phyloP scores from a whole-genome alignment of 306 rosid species.

The Hippophae tibetana region DNA sequence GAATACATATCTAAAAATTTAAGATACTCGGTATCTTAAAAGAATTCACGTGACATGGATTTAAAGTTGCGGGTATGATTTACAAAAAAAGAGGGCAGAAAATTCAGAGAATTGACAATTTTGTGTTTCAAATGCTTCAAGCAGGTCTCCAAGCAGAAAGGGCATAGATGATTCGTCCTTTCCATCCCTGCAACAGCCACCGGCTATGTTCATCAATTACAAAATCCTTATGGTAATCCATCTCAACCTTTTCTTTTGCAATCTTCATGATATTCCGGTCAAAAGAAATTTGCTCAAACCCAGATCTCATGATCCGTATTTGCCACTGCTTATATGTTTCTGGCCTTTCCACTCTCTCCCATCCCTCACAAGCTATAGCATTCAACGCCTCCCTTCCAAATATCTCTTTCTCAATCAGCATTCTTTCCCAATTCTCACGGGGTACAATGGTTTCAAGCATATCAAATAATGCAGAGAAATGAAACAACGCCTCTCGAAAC shows the following conservation, averaged over 20 bases:
- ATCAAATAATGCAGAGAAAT: conserved; percentile 80
- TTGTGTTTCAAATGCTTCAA: conserved; percentile 5
- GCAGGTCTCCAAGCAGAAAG: conserved; percentile 79
- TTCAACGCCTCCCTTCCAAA: conserved; percentile 87
- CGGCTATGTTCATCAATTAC: conserved; percentile 70
- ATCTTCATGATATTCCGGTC: conserved; percentile 26
- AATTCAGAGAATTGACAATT: not conserved
- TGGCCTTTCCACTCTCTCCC: conserved; percentile 91
- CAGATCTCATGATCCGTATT: conserved; percentile 69
- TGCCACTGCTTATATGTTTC: conserved; percentile 97
- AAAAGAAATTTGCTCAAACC: conserved; percentile 51
- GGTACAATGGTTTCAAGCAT: conserved; percentile 92
- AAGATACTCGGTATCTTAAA: too few species aligned
- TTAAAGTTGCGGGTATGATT: too few species aligned
- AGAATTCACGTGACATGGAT: too few species aligned
- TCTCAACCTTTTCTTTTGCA: conserved; percentile 44
- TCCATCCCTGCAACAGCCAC: conserved; percentile 98
- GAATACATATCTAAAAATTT: too few species aligned
- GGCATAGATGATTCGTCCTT: conserved; percentile 73
- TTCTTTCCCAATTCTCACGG: conserved; percentile 73
- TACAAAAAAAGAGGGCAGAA: not conserved
- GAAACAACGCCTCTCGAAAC: conserved; percentile 85
- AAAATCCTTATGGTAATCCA: conserved; percentile 70
- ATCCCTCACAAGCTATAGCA: conserved; percentile 93
- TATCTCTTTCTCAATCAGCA: conserved; percentile 78